Evolutionary conservation across 179 eudicot genomes (phyloP).

Genomic region (Sideroxylon spinosum): DNA sequence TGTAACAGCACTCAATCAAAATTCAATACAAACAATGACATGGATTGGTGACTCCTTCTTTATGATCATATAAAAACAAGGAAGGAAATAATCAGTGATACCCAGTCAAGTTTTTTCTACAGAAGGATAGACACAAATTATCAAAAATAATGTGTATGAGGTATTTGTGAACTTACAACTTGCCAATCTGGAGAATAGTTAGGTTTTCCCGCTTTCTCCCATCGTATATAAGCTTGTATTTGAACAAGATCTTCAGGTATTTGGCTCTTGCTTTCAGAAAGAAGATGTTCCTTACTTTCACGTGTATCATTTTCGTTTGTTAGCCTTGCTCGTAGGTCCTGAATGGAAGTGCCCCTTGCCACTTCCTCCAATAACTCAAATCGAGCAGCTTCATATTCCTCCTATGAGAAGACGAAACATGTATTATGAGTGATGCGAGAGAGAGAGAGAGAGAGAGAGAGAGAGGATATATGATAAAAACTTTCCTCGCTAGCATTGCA

Average conservation of each 20-base stretch:
- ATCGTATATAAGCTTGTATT: conserved; percentile 66
- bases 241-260: conserved; percentile 70
- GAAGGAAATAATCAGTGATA: background rate
- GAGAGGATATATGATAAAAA: background rate
- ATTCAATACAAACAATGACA: conserved; percentile 5
- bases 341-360: conserved; percentile 60
- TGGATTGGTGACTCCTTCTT: background rate
- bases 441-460: background rate
- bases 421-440: background rate
- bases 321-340: conserved; percentile 60
- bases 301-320: conserved; percentile 39
- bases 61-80: background rate
- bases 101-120: background rate
- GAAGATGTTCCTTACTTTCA: conserved; percentile 33
- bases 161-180: conserved; percentile 40
- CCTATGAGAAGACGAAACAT: conserved; percentile 32
- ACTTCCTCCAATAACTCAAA: conserved; percentile 63
- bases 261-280: conserved; percentile 36
- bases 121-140: background rate
- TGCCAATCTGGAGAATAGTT: conserved; percentile 65
- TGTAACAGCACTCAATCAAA: background rate
- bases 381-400: conserved; percentile 88
- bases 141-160: conserved; percentile 1
- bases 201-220: conserved; percentile 91
- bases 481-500: background rate